Base-by-base conservation (phyloP, 2,329 filamentous ascomycete genomes). In the Neofusicoccum parvum region DNA sequence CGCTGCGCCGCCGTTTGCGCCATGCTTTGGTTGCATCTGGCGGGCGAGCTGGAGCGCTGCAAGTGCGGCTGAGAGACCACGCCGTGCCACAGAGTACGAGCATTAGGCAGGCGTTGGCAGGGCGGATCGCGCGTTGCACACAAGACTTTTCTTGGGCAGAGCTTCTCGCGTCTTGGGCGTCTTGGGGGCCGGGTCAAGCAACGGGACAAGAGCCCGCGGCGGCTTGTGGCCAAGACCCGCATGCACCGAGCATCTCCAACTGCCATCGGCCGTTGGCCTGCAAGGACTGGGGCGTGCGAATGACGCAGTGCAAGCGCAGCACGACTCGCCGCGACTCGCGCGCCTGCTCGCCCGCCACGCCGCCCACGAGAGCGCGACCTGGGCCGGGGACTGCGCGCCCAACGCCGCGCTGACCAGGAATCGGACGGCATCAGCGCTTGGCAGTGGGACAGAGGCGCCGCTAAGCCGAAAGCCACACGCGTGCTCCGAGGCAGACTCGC, bases 381-480 rank as follows among this genome's bases (percentile, higher is more conserved):
- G 27, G 6, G 27, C 27, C 27, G 27, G 27, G 27, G 1, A 32
- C 27, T 32, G 27, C 27, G 41, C 12, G 41, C 12, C 41, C 41
- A 45, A 17, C 15, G 41, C 41, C 41, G 41, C 37, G 12, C 15
- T 3, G 23, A 41, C n/a, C 39, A 58, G 37, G 48, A 56, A 43
- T 23, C 41, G 2, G 54, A 45, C 23, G 54, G 3, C 54, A 46
- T 46, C 23, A 59, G 54, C 54, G 6, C 54, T 59, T 59, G 54
- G 54, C 54, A 36, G 23, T 36, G 54, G 39, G 20, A 12, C 23
- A n/a, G 41, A 27, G 39, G 41, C 15, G 39, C 41, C 41, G 54
- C 54, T 59, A 59, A 36, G 41, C 54, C 54, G 12, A 46, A 59
- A 59, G 54, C 54, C 54, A 46, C 54, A 59, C 54, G 41, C 14